Evolutionary conservation across 352 stramenopile species (phyloP), one percentile per base, ranked within the genome.

Genomic region (Blastocystis hominis): DNA sequence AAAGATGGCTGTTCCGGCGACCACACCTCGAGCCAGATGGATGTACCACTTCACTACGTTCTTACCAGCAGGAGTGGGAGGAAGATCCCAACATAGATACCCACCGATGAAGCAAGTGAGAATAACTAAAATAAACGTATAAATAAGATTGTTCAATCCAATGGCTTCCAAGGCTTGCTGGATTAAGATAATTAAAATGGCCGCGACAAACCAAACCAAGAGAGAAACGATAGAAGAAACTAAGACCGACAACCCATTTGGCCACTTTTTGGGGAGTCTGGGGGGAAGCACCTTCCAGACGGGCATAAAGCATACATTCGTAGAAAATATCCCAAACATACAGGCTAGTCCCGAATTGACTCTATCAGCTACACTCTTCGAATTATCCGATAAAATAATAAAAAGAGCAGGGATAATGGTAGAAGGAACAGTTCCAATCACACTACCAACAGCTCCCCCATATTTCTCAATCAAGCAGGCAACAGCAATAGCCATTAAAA

Each of bases 281-380:
- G 56, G 56, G 47, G 75, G 75, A 56, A 86, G 55, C 36, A 72
- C 4, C n/a, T 86, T 86, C 75, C 75, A 86, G 4, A 4, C 53
- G 5, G 75, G 75, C 62, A 86, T 75, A 72, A 86, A 86, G 36
- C 69, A n/a, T 72, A 86, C 70, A 72, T 86, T n/a, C 5, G 62
- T 75, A 40, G 62, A 36, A 55, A 75, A 40, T 17, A 69, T 69
- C 10, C 56, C 62, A 38, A 75, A 86, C 36, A 86, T 3, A 40
- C 75, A 86, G 3, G 62, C 75, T 30, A 75, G 3, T 0, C 53
- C 10, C 7, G 62, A 86, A 13, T 70, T 24, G 13, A 50, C 62
- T 55, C 46, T 44, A 40, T 78, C 17, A 5, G 69, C 36, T 30
- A 69, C 24, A 9, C 50, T 38, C 24, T 59, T 38, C 36, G 47